Evolutionary conservation across 192 early-diverging fungal species (phyloP).

Genomic region (Coemansia sp.): DNA sequence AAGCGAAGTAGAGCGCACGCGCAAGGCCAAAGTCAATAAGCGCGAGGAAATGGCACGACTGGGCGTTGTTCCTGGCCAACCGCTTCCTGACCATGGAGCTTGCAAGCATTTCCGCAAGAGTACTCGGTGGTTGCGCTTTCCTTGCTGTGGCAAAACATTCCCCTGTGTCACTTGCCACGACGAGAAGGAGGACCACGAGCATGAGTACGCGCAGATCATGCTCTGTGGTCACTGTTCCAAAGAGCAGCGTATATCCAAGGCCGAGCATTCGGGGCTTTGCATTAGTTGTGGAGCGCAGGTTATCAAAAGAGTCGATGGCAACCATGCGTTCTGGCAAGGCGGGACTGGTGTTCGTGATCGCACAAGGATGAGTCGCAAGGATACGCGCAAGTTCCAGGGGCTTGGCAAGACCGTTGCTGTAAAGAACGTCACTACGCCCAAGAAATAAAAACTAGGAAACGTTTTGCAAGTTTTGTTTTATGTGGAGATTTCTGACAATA

Average conservation of each 20-base stretch:
- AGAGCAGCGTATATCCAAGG: constrained; percentile 70
- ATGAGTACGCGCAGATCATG: constrained; percentile 76
- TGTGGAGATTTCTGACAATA: background rate
- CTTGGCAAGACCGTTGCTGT: constrained; percentile 61
- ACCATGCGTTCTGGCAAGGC: constrained; percentile 87
- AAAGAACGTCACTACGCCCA: constrained; percentile 41
- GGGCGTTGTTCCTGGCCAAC: constrained; percentile 75
- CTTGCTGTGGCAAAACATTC: constrained; percentile 85
- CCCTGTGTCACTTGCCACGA: constrained; percentile 90
- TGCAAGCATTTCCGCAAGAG: constrained; percentile 89
- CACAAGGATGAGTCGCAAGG: constrained; percentile 76
- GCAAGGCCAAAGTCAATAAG: constrained; percentile 47
- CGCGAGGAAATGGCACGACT: constrained; percentile 60
- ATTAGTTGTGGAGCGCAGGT: constrained; percentile 69
- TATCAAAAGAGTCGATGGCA: constrained; percentile 55
- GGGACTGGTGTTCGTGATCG: constrained; percentile 82
- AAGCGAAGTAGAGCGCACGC: constrained; percentile 54
- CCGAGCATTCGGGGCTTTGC: constrained; percentile 55
- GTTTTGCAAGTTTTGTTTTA: background rate
- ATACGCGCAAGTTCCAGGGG: constrained; percentile 66
- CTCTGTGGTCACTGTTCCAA: constrained; percentile 84
- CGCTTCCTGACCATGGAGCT: constrained; percentile 63
- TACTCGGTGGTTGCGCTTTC: constrained; percentile 90
- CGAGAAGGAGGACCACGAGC: constrained; percentile 69
- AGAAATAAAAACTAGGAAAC: constrained; percentile 18